These are phyloP conservation scores for Moringa oleifera DNA, from an alignment of 345 rosid genomes.

Conservation along the genomic window DNA sequence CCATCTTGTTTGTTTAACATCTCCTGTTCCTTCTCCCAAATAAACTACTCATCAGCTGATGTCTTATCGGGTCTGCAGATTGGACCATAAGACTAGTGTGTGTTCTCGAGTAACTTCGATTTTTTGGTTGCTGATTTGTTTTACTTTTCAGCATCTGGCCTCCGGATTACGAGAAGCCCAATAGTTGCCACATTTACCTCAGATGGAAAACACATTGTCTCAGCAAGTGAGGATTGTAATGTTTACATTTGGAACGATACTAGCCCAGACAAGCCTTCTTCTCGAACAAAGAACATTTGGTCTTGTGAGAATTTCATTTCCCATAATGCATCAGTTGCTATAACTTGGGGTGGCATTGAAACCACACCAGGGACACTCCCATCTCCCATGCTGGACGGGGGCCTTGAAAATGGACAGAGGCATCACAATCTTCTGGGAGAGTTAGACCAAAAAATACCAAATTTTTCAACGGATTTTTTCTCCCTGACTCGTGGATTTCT, in stretches of 20 bases:
- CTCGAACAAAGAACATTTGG: conserved; percentile 32
- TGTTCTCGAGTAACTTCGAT: neutral
- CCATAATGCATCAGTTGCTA: conserved; percentile 50
- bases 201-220: conserved; percentile 67
- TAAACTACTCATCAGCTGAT: neutral
- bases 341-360: conserved; percentile 63
- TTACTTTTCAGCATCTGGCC: conserved; percentile 39
- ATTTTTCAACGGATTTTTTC: conserved; percentile 44
- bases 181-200: conserved; percentile 58
- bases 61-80: neutral
- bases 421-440: conserved; percentile 26
- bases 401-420: conserved; percentile 2
- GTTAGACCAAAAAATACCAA: conserved; percentile 25
- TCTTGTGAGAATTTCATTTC: conserved; percentile 64
- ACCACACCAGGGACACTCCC: conserved; percentile 9
- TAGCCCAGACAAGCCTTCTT: conserved; percentile 31
- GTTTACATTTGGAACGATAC: conserved; percentile 62
- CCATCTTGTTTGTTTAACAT: too few relatives aligned
- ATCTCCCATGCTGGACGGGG: conserved; percentile 17
- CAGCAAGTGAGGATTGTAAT: conserved; percentile 62
- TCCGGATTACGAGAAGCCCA: conserved; percentile 45
- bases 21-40: neutral
- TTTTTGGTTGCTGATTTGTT: neutral
- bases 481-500: conserved; percentile 39
- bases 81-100: neutral